Base-by-base conservation (phyloP, 139 green algal genomes). In the Tetratostichococcus sp. region DNA sequence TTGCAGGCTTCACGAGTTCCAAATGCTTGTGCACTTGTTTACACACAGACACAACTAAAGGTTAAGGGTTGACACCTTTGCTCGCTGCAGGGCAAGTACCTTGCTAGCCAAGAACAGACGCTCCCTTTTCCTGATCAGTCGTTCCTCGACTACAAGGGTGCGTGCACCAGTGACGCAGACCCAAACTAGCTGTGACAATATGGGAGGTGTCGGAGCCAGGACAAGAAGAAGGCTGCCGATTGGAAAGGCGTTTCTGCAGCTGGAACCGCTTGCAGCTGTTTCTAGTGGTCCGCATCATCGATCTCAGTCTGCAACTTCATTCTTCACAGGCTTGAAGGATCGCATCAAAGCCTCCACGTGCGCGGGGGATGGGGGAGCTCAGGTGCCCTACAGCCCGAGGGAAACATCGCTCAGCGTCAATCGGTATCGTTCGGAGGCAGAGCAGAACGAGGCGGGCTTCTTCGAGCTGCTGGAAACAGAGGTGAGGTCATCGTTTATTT, bases 351-450 rank as follows among this genome's bases (percentile, higher is more conserved):
- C 79, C 21, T 73, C 67, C 30, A 67, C 76, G 16, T 77, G 77
- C 35, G 77, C 89, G 62, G 79, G 81, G 26, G 78, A 87, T 70
- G 76, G 67, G 1, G 42, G 62, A 39, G 79, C 14, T 25, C 73
- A 77, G 30, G 30, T 82, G 4, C 73, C 71, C 35, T 93, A 87
- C 75, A 87, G 80, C 19, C 88, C 90, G 0, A 82, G 91, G 73
- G 93, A 85, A 1, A 94, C 91, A 1, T 93, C 87, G 2, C 78
- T 96, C 11, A 91, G 86, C 0, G 89, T 96, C 35, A 78, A 87
- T 71, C 82, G 88, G 11, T 83, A 83, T 2, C 75, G 30, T 31
- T 78, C 75, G 26, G 66, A 73, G 16, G 4, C 35, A 4, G 77
- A 87, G 70, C 76, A 72, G 0, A 72, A 80, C 16, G 82, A 92